Evolutionary conservation across 106 monocot genomes (phyloP), one percentile per base, ranked within the genome.

Genomic region (Cymbidium sinense): DNA sequence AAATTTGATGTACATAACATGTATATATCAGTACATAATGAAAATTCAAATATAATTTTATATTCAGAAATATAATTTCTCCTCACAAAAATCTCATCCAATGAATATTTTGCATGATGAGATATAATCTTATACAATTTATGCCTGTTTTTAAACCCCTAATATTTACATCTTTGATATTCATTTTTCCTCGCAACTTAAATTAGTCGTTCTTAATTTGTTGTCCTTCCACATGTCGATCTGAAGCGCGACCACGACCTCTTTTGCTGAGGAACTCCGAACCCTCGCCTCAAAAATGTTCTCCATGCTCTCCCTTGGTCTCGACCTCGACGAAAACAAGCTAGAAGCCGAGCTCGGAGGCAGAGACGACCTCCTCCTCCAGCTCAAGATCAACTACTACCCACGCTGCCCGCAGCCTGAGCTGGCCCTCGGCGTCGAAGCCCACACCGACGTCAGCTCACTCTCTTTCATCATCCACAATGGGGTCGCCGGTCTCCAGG

Each of bases 371-470:
- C 75, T 93, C 5, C 82, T 87, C 3, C 81, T 96, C 21, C 95
- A 96, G 79, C 47, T 96, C 78, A 96, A 96, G 84, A 96, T 96
- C 25, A 95, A 95, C 84, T 95, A 93, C 88, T 95, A 95, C 84
- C 95, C 95, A 3, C 70, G 70, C 29, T 96, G 93, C 86, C 95
- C 93, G 0, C 93, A 87, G 75, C 93, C 93, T 3, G 87, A 89
- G 17, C 83, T 93, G 15, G 95, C 95, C 0, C 76, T 96, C 30
- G 90, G 93, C 13, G 95, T 96, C 27, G 89, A 93, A 71, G 89
- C 93, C 7, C 95, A 96, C 87, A 96, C 93, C 27, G 90, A 93
- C 79, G 79, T 96, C 47, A 93, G 91, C 83, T 73, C 90, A 69
- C 89, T 96, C 72, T 67, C 90, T 77, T 96, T 96, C 88, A 88